These are phyloP conservation scores for Suaeda aralocaspica DNA, from an alignment of 148 eudicot species.

Conservation along the genomic window DNA sequence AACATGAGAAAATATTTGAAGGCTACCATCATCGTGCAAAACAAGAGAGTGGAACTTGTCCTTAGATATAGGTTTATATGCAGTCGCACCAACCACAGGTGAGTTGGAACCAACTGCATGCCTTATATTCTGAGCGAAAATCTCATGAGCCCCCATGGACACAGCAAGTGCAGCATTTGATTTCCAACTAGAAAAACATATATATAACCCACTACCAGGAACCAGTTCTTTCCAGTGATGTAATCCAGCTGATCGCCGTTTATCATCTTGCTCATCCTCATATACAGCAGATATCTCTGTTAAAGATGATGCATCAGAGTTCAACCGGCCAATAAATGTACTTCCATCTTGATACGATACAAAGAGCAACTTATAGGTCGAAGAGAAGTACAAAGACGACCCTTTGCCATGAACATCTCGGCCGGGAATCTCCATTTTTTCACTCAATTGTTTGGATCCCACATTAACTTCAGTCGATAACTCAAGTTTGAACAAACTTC, in stretches of 20 bases:
- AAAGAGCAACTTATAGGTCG: constrained; percentile 72
- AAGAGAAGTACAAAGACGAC: constrained; percentile 73
- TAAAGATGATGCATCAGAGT: constrained; percentile 59
- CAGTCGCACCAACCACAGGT: constrained; percentile 91
- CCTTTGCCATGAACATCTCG: constrained; percentile 59
- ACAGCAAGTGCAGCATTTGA: constrained; percentile 73
- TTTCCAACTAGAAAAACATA: constrained; percentile 81
- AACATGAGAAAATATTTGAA: constrained; percentile 83
- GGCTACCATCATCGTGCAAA: constrained; percentile 99
- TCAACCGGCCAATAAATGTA: constrained; percentile 70
- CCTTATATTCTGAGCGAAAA: constrained; percentile 72
- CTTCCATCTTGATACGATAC: constrained; percentile 93
- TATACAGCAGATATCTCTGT: constrained; percentile 55
- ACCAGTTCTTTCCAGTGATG: constrained; percentile 90
- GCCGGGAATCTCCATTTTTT: constrained; percentile 51
- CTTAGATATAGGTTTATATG: constrained; percentile 87
- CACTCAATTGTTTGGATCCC: constrained; percentile 73
- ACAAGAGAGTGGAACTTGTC: constrained; percentile 90
- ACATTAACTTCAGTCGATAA: constrained; percentile 64
- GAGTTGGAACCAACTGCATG: constrained; percentile 85
- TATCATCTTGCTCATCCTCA: constrained; percentile 82
- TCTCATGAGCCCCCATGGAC: constrained; percentile 65
- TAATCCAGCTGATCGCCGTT: constrained; percentile 75
- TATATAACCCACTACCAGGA: constrained; percentile 75
- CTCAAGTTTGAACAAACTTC: constrained; percentile 79